Evolutionary conservation across 495 filamentous ascomycete species (phyloP), one percentile per base, ranked within the genome.

Genomic region (Penicillium egyptiacum): DNA sequence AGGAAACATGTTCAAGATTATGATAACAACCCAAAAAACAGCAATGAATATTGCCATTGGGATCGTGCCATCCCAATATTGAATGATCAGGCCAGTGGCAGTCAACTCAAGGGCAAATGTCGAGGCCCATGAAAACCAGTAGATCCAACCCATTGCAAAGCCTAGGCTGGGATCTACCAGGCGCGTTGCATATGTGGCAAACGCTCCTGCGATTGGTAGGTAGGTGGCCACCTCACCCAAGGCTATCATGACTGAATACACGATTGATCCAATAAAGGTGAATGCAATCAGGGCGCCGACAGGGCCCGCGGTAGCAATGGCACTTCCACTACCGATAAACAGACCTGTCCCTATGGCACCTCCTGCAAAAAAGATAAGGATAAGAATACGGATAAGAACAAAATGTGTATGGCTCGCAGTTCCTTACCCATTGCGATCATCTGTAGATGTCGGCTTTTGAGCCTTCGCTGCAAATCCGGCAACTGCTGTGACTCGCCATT

Each of bases 141-240:
- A 85, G 55, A 88, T 88, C 86, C 87, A 91, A 16, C 86, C 87
- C 59, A 89, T 82, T 17, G 87, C 83, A 61, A 90, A 90, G 33
- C 86, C 86, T 50, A 91, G 69, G 52, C 84, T 83, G 35, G 81
- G 78, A 59, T 90, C 86, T 45, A 86, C 79, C 42, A 88, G 89
- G 39, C 86, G 77, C 26, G 83, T 79, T 26, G 84, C 84, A 66
- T 86, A 89, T 48, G 85, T 75, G 17, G 86, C 83, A 61, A 90
- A 87, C 7, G 84, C 81, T 48, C 88, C 88, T 6, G 86, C 79
- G 16, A 87, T 78, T 11, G 88, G 88, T n/a, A 89, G 79, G 60
- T 82, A 88, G 14, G 87, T 85, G 7, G 84, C 81, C 80, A 90
- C 85, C 66, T 90, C 87, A 33, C 85, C 85, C 20, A 74, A 61